Evolutionary conservation across 2,329 filamentous ascomycete species (phyloP).

Genomic region (Hirsutella thompsonii): DNA sequence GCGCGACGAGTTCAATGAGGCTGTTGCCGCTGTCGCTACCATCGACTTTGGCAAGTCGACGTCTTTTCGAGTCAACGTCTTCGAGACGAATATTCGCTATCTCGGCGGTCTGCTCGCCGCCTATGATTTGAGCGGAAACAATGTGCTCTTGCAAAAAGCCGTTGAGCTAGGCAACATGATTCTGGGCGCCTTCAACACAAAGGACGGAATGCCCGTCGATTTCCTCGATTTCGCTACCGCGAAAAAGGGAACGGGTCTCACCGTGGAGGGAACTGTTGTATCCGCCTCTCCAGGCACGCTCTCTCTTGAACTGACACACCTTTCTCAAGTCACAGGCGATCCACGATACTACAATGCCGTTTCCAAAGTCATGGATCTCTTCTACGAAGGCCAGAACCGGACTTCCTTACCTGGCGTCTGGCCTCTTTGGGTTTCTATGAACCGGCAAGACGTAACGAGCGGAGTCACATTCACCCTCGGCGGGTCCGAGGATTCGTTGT

Average conservation of each 20-base stretch:
- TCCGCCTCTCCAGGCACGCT: slow-evolving; percentile 47
- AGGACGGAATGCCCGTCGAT: slow-evolving; percentile 49
- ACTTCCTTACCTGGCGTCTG: slow-evolving; percentile 62
- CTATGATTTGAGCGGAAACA: slow-evolving; percentile 49
- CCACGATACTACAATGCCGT: slow-evolving; percentile 64
- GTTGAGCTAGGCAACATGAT: slow-evolving; percentile 50
- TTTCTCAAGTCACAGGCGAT: slow-evolving; percentile 62
- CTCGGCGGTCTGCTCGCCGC: slow-evolving; percentile 57
- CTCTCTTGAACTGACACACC: slow-evolving; percentile 57
- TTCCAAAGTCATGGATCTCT: slow-evolving; percentile 52
- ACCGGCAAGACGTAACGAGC: slow-evolving; percentile 27
- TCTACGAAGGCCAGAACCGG: slow-evolving; percentile 50
- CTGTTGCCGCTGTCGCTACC: slow-evolving; percentile 40
- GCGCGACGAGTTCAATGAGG: slow-evolving; percentile 50
- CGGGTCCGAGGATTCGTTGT: slow-evolving; percentile 35
- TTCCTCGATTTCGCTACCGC: slow-evolving; percentile 30
- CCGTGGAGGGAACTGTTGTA: slow-evolving; percentile 23
- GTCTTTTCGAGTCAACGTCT: slow-evolving; percentile 42
- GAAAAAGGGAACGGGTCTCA: slow-evolving; percentile 20
- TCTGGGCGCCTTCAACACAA: slow-evolving; percentile 55
- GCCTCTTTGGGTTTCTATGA: slow-evolving; percentile 51
- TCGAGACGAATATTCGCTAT: slow-evolving; percentile 61
- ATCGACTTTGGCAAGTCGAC: slow-evolving; percentile 49
- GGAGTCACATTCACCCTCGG: slow-evolving; percentile 20
- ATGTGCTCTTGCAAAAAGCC: slow-evolving; percentile 47